Evolutionary conservation across 1,284 basidiomycete species (phyloP).

Genomic region (Trichosporon faecale): DNA sequence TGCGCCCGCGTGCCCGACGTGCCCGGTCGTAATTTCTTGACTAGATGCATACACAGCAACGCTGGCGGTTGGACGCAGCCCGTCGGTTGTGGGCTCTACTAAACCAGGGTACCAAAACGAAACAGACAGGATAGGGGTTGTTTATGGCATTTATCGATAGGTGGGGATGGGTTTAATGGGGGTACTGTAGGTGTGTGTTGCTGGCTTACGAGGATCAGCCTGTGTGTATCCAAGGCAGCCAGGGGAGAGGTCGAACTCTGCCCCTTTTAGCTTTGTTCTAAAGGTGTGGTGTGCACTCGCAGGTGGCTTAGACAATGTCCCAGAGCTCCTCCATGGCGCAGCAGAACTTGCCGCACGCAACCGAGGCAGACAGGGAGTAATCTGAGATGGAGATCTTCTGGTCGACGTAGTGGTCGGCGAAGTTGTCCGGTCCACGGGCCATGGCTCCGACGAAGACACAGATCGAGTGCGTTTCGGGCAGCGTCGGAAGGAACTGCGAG

Average conservation of each 20-base stretch:
- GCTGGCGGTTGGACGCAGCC: conserved; percentile 4
- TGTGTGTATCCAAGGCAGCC: neutral
- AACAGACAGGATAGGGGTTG: conserved; percentile 3
- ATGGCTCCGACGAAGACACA: conserved; percentile 98
- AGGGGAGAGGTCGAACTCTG: neutral
- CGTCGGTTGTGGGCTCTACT: neutral
- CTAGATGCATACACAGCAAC: conserved; percentile 30
- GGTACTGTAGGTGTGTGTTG: neutral
- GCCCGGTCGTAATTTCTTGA: neutral
- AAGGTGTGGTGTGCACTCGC: neutral
- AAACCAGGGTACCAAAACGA: conserved; percentile 1
- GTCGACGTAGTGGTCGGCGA: conserved; percentile 90
- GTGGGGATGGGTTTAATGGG: neutral
- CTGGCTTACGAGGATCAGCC: conserved; percentile 4
- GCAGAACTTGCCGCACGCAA: conserved; percentile 86
- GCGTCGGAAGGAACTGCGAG: conserved; percentile 73
- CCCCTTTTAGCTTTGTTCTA: neutral
- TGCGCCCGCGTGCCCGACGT: too few species aligned
- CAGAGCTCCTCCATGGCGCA: conserved; percentile 65
- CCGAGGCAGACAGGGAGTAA: conserved; percentile 88
- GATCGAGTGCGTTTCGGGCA: conserved; percentile 82
- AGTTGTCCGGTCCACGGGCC: conserved; percentile 92
- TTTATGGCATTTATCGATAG: conserved; percentile 2
- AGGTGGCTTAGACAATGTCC: conserved; percentile 57
- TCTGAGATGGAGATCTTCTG: conserved; percentile 97